These are phyloP conservation scores for Metschnikowia aberdeeniae DNA, from an alignment of 805 yeast genomes.

Conservation along the genomic window DNA sequence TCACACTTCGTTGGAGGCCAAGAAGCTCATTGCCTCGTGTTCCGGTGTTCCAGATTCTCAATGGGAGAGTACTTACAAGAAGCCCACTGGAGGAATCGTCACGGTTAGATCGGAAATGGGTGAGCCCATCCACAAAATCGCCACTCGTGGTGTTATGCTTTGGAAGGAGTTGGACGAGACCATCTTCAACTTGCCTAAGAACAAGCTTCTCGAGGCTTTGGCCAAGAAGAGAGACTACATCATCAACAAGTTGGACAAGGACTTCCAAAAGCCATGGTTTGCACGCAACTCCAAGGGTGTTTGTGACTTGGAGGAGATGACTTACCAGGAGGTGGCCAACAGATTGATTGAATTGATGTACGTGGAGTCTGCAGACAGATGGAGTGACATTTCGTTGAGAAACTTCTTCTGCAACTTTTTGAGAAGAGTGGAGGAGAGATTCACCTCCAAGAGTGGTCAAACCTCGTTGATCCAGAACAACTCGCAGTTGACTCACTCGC, in stretches of 20 bases:
- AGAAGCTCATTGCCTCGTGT: conserved; percentile 84
- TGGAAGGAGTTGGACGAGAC: conserved; percentile 98
- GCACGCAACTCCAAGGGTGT: conserved; percentile 74
- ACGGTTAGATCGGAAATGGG: conserved; percentile 99
- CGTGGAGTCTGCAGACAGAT: conserved; percentile 69
- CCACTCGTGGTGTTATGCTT: conserved; percentile 94
- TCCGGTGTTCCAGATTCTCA: conserved; percentile 82
- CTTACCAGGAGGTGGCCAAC: conserved; percentile 84
- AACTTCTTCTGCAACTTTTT: conserved; percentile 82
- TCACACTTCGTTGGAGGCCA: conserved; percentile 88
- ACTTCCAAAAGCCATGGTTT: conserved; percentile 98
- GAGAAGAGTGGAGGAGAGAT: conserved; percentile 96
- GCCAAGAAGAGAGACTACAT: conserved; percentile 81
- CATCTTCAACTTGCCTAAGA: conserved; percentile 85
- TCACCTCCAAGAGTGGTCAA: conserved; percentile 51
- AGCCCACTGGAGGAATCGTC: conserved; percentile 94
- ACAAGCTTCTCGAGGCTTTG: conserved; percentile 76
- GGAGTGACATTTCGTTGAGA: conserved; percentile 87
- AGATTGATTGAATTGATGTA: conserved; percentile 87
- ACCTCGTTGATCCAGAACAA: conserved; percentile 72
- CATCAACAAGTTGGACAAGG: conserved; percentile 81
- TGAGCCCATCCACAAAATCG: conserved; percentile 97
- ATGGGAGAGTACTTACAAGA: conserved; percentile 94
- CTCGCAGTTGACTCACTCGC: conserved; percentile 57
- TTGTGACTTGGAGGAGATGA: conserved; percentile 92